Evolutionary conservation across 2,329 filamentous ascomycete species (phyloP).

Genomic region (Aureobasidium sp.): DNA sequence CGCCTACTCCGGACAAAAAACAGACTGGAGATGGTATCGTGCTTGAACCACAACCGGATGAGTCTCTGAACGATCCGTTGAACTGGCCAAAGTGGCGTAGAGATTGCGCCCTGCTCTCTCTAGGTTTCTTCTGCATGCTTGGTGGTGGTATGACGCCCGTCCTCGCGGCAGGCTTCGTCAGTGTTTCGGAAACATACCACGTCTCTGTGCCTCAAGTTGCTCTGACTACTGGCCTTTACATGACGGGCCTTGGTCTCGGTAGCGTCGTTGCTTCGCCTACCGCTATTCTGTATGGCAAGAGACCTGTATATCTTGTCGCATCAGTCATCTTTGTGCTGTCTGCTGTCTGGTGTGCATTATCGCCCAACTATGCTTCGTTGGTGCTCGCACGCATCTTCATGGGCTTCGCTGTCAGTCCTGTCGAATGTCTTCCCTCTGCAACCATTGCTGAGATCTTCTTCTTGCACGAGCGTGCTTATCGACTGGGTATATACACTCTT

Average conservation of each 20-base stretch:
- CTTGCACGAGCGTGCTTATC: conserved; percentile 85
- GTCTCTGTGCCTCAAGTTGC: conserved; percentile 68
- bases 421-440: conserved; percentile 86
- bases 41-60: conserved; percentile 84
- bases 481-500: conserved; percentile 87
- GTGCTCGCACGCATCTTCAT: conserved; percentile 78
- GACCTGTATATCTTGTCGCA: conserved; percentile 78
- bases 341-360: conserved; percentile 78
- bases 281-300: conserved; percentile 83
- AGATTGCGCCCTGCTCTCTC: conserved; percentile 69
- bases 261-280: conserved; percentile 81
- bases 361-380: conserved; percentile 71
- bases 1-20: conserved; percentile 50
- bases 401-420: conserved; percentile 79
- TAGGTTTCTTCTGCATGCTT: conserved; percentile 89
- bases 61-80: conserved; percentile 81
- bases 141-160: conserved; percentile 90
- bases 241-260: conserved; percentile 85
- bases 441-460: conserved; percentile 97
- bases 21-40: conserved; percentile 80
- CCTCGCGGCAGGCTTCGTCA: conserved; percentile 79
- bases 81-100: conserved; percentile 84
- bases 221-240: conserved; percentile 84
- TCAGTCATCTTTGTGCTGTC: conserved; percentile 70
- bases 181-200: conserved; percentile 62